Evolutionary conservation across 192 early-diverging fungal genomes (phyloP).

Genomic region (Phycomyces blakesleeanus): DNA sequence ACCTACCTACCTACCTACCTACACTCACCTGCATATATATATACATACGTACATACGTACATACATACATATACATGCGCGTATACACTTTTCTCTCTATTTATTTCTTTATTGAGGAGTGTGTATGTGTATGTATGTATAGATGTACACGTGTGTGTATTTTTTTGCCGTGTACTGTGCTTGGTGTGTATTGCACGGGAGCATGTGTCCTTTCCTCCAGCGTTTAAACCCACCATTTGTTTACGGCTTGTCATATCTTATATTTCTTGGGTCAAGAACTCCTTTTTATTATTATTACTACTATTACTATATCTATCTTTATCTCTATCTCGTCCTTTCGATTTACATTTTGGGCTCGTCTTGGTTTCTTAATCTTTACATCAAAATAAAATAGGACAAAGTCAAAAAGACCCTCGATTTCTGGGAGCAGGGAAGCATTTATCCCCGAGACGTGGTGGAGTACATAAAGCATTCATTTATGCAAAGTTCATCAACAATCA

Average conservation of each 20-base stretch:
- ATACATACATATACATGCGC: no score
- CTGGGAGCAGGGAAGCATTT: constrained; percentile 35
- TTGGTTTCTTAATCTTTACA: constrained; percentile 3
- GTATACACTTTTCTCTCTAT: no score
- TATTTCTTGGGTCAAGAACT: no score
- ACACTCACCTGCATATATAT: no score
- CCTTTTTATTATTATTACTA: no score
- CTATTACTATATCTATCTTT: background rate
- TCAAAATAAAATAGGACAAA: constrained; percentile 33
- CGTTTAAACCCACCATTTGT: constrained; percentile 3
- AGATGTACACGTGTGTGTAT: no score
- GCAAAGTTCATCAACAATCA: constrained; percentile 1
- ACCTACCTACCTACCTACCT: no score
- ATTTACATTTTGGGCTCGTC: constrained; percentile 8
- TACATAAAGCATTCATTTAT: constrained; percentile 25
- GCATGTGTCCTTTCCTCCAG: background rate
- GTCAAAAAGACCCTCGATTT: constrained; percentile 42
- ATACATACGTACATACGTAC: no score
- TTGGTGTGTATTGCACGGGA: no score
- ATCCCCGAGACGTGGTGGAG: constrained; percentile 28
- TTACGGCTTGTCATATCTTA: constrained; percentile 7
- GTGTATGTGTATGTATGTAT: no score
- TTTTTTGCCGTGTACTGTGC: no score
- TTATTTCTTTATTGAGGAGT: no score
- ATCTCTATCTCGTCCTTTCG: constrained; percentile 3